A percentile compares a stretch with the other conserved stretches of the same genome.
phyloP scores from a whole-genome alignment of 192 early-diverging fungal genomes.

The Kickxella alabastrina region DNA sequence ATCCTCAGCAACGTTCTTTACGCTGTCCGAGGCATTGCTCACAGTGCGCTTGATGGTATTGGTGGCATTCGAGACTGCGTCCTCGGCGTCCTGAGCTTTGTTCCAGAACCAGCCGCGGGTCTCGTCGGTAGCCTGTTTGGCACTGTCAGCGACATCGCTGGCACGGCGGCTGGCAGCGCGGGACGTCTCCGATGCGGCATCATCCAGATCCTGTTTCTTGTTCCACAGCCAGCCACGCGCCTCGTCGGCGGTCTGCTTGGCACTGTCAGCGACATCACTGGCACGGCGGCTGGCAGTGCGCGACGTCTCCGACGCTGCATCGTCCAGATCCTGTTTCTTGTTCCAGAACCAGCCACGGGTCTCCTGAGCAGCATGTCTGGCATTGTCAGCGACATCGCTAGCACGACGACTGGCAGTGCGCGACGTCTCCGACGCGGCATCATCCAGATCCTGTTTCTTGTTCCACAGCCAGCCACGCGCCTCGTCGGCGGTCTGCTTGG shows the following conservation, averaged over 20 bases:
- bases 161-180: background rate
- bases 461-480: slow-evolving; percentile 35
- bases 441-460: slow-evolving; percentile 17
- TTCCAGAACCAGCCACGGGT: slow-evolving; percentile 21
- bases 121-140: slow-evolving; percentile 10
- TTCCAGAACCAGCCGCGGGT: slow-evolving; percentile 10
- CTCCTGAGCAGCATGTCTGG: slow-evolving; percentile 6
- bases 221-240: slow-evolving; percentile 5
- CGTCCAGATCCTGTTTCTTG: slow-evolving; percentile 18
- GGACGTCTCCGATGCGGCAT: background rate
- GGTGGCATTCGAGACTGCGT: slow-evolving; percentile 2
- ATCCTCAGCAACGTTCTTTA: slow-evolving; percentile 6
- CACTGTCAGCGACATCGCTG: slow-evolving; percentile 9
- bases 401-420: background rate
- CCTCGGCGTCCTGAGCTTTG: slow-evolving; percentile 11
- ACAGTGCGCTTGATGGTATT: background rate
- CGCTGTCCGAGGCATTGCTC: background rate
- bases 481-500: slow-evolving; percentile 12
- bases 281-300: background rate
- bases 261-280: slow-evolving; percentile 5
- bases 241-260: slow-evolving; percentile 10
- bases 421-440: background rate
- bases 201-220: slow-evolving; percentile 8
- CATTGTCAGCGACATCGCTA: background rate
- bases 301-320: background rate